Evolutionary conservation across 2,329 filamentous ascomycete genomes (phyloP).

Genomic region (Penicillium sp.): DNA sequence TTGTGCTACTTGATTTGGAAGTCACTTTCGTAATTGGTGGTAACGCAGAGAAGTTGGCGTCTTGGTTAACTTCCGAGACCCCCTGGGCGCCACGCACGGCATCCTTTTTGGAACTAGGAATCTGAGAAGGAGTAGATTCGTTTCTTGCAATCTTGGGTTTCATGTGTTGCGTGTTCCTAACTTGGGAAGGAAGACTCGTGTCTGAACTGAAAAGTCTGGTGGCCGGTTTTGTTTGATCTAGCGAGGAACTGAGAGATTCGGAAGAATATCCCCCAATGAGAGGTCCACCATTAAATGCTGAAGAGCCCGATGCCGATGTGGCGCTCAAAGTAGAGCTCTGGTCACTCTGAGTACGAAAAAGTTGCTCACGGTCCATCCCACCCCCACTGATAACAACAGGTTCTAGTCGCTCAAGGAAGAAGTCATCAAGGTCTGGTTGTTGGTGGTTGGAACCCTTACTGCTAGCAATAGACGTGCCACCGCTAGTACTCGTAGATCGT

Average conservation of each 20-base stretch:
- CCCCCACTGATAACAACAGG: constrained; percentile 50
- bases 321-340: constrained; percentile 34
- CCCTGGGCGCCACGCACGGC: not conserved
- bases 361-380: constrained; percentile 29
- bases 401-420: constrained; percentile 44
- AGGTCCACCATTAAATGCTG: constrained; percentile 20
- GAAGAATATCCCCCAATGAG: constrained; percentile 27
- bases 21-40: constrained; percentile 5
- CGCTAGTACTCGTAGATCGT: constrained; percentile 40
- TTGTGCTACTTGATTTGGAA: constrained; percentile 4
- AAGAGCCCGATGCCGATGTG: constrained; percentile 24
- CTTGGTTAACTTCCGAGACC: not conserved
- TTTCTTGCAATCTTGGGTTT: constrained; percentile 5
- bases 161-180: not conserved
- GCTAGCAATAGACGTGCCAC: constrained; percentile 30
- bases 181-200: constrained; percentile 3
- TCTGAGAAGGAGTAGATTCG: constrained; percentile 6
- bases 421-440: constrained; percentile 46
- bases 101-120: not conserved
- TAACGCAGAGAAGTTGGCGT: constrained; percentile 12
- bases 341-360: constrained; percentile 37
- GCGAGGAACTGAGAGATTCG: constrained; percentile 29
- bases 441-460: constrained; percentile 41
- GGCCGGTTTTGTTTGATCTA: constrained; percentile 20
- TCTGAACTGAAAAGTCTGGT: constrained; percentile 7